Evolutionary conservation across 2,329 filamentous ascomycete species (phyloP).

Genomic region (Aspergillus aculeatinus): DNA sequence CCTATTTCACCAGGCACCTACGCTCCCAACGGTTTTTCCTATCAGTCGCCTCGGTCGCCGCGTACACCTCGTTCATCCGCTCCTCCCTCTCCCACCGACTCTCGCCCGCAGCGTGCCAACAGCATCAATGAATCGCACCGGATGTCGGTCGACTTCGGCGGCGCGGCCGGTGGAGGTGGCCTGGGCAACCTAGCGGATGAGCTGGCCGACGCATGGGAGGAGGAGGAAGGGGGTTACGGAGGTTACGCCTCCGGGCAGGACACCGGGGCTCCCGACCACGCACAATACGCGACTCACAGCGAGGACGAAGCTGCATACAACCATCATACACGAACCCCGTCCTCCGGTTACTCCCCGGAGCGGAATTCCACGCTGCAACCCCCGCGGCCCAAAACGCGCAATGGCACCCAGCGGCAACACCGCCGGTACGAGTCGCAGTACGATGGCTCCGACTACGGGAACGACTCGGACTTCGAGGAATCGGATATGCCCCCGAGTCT

Average conservation of each 20-base stretch:
- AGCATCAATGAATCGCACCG: constrained; percentile 37
- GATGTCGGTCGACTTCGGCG: constrained; percentile 42
- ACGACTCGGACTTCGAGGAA: constrained; percentile 56
- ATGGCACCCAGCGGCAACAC: constrained; percentile 34
- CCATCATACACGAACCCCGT: constrained; percentile 28
- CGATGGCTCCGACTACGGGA: constrained; percentile 59
- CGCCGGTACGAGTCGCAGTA: constrained; percentile 49
- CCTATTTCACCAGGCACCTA: constrained; percentile 35
- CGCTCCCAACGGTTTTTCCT: constrained; percentile 32
- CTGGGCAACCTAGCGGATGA: constrained; percentile 65
- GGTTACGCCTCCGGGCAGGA: constrained; percentile 40
- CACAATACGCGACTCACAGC: constrained; percentile 31
- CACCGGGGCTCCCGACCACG: constrained; percentile 22
- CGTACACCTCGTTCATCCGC: constrained; percentile 37
- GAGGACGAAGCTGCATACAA: constrained; percentile 33
- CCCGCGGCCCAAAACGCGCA: constrained; percentile 42
- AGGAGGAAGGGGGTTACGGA: constrained; percentile 50
- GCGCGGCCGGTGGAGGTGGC: constrained; percentile 36
- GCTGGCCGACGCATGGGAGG: constrained; percentile 59
- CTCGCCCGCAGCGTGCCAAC: constrained; percentile 37
- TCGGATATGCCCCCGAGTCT: constrained; percentile 55
- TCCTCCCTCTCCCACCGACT: constrained; percentile 40
- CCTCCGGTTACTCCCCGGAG: constrained; percentile 24
- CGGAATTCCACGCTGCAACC: constrained; percentile 31
- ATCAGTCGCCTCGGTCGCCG: constrained; percentile 35